These are phyloP conservation scores for Trametes pubescens DNA, from an alignment of 1,284 basidiomycete species.

Conservation along the genomic window DNA sequence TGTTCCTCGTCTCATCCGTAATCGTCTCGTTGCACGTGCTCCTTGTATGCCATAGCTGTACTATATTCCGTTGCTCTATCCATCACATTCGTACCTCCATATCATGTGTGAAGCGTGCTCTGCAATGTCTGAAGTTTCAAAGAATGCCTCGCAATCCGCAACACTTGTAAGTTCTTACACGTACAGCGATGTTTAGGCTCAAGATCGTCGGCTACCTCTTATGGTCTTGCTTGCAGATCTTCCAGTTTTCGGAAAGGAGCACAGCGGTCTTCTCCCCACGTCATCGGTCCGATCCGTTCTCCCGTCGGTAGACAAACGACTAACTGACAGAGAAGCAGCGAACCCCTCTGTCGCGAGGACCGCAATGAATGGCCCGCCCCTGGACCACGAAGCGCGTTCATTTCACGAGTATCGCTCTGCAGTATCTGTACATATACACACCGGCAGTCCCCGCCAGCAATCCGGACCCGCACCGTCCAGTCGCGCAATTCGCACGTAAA, in stretches of 20 bases:
- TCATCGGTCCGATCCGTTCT: background rate
- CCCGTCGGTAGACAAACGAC: slow-evolving; percentile 12
- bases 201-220: background rate
- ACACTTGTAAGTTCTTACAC: slow-evolving; percentile 1
- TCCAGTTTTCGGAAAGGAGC: background rate
- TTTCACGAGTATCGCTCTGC: too few relatives aligned
- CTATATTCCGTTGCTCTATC: background rate
- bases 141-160: background rate
- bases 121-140: too few relatives aligned
- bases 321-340: slow-evolving; percentile 13
- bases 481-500: background rate
- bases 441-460: background rate
- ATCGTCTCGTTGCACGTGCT: background rate
- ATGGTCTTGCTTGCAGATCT: background rate
- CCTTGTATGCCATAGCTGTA: background rate
- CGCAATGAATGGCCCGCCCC: background rate
- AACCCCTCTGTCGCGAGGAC: background rate
- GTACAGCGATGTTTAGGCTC: background rate
- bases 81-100: background rate
- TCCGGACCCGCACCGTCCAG: too few relatives aligned
- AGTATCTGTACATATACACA: background rate
- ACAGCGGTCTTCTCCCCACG: background rate
- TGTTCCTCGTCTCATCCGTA: background rate
- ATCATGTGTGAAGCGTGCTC: background rate
- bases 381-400: background rate